A percentile compares a stretch with the other conserved stretches of the same genome.
phyloP scores from a whole-genome alignment of 1,139 yeast species.

The Magnusiomyces starmeri region DNA sequence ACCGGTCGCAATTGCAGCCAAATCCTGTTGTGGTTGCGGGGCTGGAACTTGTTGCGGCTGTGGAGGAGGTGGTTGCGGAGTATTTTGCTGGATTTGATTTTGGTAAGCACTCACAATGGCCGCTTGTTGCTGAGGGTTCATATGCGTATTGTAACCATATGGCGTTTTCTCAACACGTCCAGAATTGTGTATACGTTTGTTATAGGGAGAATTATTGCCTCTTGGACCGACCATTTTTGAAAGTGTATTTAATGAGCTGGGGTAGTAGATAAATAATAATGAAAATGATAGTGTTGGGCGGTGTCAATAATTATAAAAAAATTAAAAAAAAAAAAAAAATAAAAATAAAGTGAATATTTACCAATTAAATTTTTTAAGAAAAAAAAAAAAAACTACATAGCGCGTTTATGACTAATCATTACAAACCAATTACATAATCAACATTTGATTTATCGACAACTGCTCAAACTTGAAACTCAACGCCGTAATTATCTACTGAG shows the following conservation, averaged over 20 bases:
- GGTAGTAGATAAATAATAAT: background rate
- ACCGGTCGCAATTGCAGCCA: background rate
- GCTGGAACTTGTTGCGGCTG: background rate
- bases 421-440: background rate
- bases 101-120: background rate
- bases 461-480: too few relatives aligned
- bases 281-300: background rate
- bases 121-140: constrained; percentile 12
- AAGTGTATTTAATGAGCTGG: background rate
- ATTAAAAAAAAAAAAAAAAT: background rate
- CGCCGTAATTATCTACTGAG: too few relatives aligned
- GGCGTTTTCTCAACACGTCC: constrained; percentile 12
- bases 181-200: background rate
- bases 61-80: background rate
- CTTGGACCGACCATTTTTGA: background rate
- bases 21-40: background rate
- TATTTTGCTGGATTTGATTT: constrained; percentile 3
- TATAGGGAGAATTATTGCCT: background rate
- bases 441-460: too few relatives aligned
- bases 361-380: background rate
- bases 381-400: background rate
- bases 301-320: background rate
- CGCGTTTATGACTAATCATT: background rate
- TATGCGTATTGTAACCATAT: constrained; percentile 13
- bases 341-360: background rate